phyloP scores from a whole-genome alignment of 2,329 filamentous ascomycete species.

The Aspergillus arachidicola region DNA sequence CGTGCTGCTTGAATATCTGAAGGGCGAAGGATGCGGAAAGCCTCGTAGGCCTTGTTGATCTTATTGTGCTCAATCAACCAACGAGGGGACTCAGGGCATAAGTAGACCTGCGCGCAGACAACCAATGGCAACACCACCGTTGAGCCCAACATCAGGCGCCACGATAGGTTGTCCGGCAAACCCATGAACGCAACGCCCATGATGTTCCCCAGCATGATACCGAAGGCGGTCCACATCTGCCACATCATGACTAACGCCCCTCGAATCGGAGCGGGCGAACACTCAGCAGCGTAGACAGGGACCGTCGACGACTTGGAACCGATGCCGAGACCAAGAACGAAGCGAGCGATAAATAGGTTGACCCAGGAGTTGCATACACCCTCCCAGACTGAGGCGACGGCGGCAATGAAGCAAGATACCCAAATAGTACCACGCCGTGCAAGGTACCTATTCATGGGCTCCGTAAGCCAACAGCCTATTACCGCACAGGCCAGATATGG shows the following conservation, averaged over 20 bases:
- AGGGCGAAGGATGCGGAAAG: slow-evolving; percentile 52
- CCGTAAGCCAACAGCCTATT: slow-evolving; percentile 52
- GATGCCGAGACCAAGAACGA: slow-evolving; percentile 47
- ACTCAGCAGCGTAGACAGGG: slow-evolving; percentile 53
- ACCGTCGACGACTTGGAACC: slow-evolving; percentile 49
- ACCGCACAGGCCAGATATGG: slow-evolving; percentile 50
- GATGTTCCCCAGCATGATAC: slow-evolving; percentile 52
- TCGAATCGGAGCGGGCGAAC: slow-evolving; percentile 51
- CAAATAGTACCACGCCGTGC: slow-evolving; percentile 51
- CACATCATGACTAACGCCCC: slow-evolving; percentile 56
- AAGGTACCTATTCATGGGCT: slow-evolving; percentile 49
- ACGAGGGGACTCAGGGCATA: slow-evolving; percentile 61
- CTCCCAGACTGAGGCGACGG: slow-evolving; percentile 46
- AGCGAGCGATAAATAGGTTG: slow-evolving; percentile 46
- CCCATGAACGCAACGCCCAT: slow-evolving; percentile 52
- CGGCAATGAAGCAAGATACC: slow-evolving; percentile 45
- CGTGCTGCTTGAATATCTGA: slow-evolving; percentile 57
- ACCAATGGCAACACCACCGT: slow-evolving; percentile 62
- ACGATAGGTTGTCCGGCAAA: slow-evolving; percentile 55
- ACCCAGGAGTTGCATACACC: slow-evolving; percentile 47
- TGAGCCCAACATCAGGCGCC: slow-evolving; percentile 71
- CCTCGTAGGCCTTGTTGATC: slow-evolving; percentile 50
- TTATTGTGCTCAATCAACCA: slow-evolving; percentile 55
- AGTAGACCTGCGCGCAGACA: slow-evolving; percentile 63
- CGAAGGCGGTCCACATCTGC: slow-evolving; percentile 54